Conservation (phyloP, 257 asterid genomes). For the Solanum medicagineum region DNA sequence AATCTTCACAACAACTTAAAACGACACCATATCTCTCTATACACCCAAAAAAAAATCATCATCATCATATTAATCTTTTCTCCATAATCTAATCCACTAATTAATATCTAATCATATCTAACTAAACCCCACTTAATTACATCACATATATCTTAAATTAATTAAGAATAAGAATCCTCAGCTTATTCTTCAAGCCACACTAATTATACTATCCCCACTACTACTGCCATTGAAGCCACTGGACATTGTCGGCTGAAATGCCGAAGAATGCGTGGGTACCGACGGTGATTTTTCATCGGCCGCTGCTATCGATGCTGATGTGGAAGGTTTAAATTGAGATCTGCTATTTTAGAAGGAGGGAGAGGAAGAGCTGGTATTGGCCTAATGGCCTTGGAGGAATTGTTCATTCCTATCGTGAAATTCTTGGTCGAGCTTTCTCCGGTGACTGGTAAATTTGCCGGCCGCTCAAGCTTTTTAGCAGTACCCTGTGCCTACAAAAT, state of each 20-base stretch:
- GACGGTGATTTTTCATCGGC: slow-evolving; percentile 27
- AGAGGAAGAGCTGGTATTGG: slow-evolving; percentile 58
- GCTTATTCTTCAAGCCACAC: slow-evolving; percentile 69
- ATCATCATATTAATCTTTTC: slow-evolving; percentile 10
- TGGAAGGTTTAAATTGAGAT: slow-evolving; percentile 52
- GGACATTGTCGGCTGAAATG: slow-evolving; percentile 55
- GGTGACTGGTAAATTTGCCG: slow-evolving; percentile 12
- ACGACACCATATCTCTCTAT: slow-evolving; percentile 11
- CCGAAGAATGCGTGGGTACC: slow-evolving; percentile 24
- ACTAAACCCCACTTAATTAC: slow-evolving; percentile 7
- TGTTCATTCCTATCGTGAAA: slow-evolving; percentile 25
- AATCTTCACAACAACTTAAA: slow-evolving; percentile 9
- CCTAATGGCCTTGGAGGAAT: slow-evolving; percentile 42
- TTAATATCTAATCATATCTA: slow-evolving; percentile 23
- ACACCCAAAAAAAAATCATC: slow-evolving; percentile 8
- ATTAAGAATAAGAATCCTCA: slow-evolving; percentile 1
- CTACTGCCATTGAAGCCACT: slow-evolving; percentile 41
- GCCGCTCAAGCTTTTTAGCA: slow-evolving; percentile 19
- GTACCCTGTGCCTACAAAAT: slow-evolving; percentile 23
- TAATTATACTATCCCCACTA: slow-evolving; percentile 84
- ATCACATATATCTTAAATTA: slow-evolving; percentile 27
- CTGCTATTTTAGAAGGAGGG: slow-evolving; percentile 76
- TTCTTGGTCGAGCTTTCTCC: slow-evolving; percentile 14
- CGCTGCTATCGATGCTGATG: slow-evolving; percentile 34
- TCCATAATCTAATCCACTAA: neutral